A percentile compares a stretch with the other conserved stretches of the same genome.
Evolutionary conservation across 1,284 basidiomycete species (phyloP).

Genomic region (Xerocomus nothofagi): DNA sequence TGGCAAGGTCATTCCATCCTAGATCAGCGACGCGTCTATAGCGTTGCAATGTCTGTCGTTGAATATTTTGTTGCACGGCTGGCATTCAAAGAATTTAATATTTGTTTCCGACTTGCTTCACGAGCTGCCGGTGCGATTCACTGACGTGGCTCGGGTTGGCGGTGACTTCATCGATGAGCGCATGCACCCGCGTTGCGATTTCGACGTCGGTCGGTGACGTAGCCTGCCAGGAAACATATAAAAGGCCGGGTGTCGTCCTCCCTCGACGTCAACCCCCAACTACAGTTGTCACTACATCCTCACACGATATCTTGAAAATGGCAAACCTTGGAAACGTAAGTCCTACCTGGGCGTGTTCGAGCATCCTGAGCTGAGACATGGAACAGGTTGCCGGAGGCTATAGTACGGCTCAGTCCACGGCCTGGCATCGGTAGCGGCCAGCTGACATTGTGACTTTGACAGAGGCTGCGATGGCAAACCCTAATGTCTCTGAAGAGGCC

Average conservation of each 20-base stretch:
- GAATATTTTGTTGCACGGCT: background rate
- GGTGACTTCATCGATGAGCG: constrained; percentile 6
- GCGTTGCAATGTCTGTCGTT: background rate
- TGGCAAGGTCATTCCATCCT: constrained; percentile 64
- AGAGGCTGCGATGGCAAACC: constrained; percentile 46
- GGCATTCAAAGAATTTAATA: background rate
- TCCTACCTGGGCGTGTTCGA: background rate
- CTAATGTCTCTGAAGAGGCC: constrained; percentile 49
- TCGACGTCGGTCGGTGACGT: constrained; percentile 9
- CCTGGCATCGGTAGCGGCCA: background rate
- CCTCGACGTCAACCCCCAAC: background rate
- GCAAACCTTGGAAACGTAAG: constrained; percentile 22
- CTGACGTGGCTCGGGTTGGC: background rate
- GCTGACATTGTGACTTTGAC: background rate
- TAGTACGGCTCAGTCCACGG: constrained; percentile 2
- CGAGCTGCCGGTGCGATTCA: background rate
- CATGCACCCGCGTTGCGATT: constrained; percentile 2
- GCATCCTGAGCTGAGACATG: background rate
- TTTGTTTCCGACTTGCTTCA: no score
- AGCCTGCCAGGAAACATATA: constrained; percentile 12
- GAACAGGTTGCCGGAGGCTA: constrained; percentile 18
- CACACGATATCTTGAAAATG: constrained; percentile 8
- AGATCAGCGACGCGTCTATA: background rate
- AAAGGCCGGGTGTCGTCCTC: background rate
- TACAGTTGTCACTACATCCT: background rate